Base-by-base conservation (phyloP, 2,329 filamentous ascomycete genomes). In the Ophiostoma australiae region DNA sequence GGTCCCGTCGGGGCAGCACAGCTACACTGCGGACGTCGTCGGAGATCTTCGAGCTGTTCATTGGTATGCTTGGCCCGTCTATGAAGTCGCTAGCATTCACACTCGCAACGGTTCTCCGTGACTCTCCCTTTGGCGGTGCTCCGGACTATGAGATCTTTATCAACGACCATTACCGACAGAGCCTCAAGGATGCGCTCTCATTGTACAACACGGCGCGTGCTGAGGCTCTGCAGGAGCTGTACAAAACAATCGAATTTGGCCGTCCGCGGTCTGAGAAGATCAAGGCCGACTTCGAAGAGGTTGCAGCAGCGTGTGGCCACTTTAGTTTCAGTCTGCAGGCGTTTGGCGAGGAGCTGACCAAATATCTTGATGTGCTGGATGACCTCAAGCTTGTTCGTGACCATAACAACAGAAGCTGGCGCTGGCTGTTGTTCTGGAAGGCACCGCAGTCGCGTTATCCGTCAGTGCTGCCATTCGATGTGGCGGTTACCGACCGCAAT, bases 41-140 rank as follows among this genome's bases (percentile, higher is more conserved):
- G 0, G 93, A 97, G 72, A 96, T 98, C 74, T 98, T 98, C 78
- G 89, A 93, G 13, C 85, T 94, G 5, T 99, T 98, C 79, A 97
- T 99, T 72, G 84, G 86, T 27, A 88, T 95, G 74, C 83, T 99
- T 31, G 95, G 95, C 0, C 95, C 95, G 1, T 95, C 94, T 0
- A 97, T 97, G 89, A 97, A 97, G 79, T 97, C 94, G 0, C 82
- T 99, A n/a, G 92, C 93, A 2, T 95, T 91, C 76, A 98, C 95
- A 0, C 81, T 99, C 55, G 92, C 93, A 13, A 90, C 96, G 77
- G 93, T 97, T 11, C 86, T 99, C 8, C 90, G 92, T 70, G 93
- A 97, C 73, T 85, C 96, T 0, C 93, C 94, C 0, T 98, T 97
- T 79, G 89, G 89, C 5, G 82, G 87, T 15, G 85, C 86, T 0